Evolutionary conservation across 1,139 yeast species (phyloP), one percentile per base, ranked within the genome.

Genomic region (Saccharomyces hybrid): DNA sequence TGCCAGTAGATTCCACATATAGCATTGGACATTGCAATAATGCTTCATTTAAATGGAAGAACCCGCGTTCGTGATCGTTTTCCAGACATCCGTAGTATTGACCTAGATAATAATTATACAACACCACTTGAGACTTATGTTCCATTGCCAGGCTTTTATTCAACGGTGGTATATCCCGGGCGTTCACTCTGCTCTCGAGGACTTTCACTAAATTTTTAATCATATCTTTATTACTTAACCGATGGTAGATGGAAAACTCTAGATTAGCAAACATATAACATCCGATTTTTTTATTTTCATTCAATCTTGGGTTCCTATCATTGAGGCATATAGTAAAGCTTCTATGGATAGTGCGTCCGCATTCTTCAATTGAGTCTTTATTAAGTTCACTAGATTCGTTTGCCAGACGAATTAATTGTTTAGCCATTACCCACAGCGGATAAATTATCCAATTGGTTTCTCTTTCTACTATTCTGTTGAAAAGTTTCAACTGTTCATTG

Each of bases 181-280:
- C 48, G 41, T 52, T 53, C 23, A 52, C 55, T 8, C 63, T 60
- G 50, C 63, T 57, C 50, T 75, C 78, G 49, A 90, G 73, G 2
- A 91, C 97, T 67, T 84, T 84, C 56, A 88, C 83, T 55, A 89
- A 78, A 53, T 89, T 86, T 62, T 84, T 84, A 16, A 95, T 95
- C 64, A 90, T 78, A 58, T 90, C 89, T 50, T 81, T 75, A 62
- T 87, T 88, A 54, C 80, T 78, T 63, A 90, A 75, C 62, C 76
- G 75, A 72, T 87, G 84, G 72, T 90, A 91, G 16, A 86, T 77
- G 61, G 81, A 81, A 65, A 91, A 82, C 57, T 91, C 78, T 57
- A 84, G 78, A 41, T 86, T 85, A 46, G 89, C 81, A 67, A 90
- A 86, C 68, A 79, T 84, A 67, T 86, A 88, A 27, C 88, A 84